Conservation (phyloP, 164 flowering plant species). For the Vitis riparia region DNA sequence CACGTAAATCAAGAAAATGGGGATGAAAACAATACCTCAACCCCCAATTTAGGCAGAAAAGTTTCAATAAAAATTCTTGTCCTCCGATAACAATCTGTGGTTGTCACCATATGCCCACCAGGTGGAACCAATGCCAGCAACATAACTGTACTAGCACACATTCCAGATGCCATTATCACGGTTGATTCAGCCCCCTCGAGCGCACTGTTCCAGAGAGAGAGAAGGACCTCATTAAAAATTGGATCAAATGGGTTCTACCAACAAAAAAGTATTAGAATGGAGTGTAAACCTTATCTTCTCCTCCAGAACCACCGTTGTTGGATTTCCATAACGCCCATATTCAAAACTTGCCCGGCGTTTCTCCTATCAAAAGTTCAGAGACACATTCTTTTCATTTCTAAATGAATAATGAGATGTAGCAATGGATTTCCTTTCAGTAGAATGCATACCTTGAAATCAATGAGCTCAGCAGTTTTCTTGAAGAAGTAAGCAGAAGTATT, state of each 20-base stretch:
- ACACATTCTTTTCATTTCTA: background rate
- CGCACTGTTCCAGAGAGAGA: constrained; percentile 48
- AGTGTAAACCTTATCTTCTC: constrained; percentile 74
- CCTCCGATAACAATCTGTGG: constrained; percentile 94
- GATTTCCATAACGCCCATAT: constrained; percentile 97
- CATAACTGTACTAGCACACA: constrained; percentile 86
- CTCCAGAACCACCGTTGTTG: constrained; percentile 75
- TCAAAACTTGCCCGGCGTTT: constrained; percentile 76
- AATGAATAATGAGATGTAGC: no score
- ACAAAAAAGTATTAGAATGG: background rate
- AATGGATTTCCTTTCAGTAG: background rate
- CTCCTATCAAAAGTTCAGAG: constrained; percentile 49
- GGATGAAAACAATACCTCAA: constrained; percentile 45
- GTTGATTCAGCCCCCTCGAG: constrained; percentile 98
- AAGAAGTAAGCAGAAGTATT: constrained; percentile 94
- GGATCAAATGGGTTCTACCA: background rate
- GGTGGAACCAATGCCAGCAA: constrained; percentile 88
- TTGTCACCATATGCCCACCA: constrained; percentile 94
- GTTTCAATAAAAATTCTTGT: constrained; percentile 88
- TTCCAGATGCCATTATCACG: constrained; percentile 86
- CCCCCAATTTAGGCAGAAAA: constrained; percentile 86
- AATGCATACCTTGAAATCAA: constrained; percentile 82
- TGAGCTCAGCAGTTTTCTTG: constrained; percentile 76
- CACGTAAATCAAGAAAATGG: background rate
- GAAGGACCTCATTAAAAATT: background rate